Base-by-base conservation (phyloP, 345 rosid species). In the Raphanus raphanistrum region DNA sequence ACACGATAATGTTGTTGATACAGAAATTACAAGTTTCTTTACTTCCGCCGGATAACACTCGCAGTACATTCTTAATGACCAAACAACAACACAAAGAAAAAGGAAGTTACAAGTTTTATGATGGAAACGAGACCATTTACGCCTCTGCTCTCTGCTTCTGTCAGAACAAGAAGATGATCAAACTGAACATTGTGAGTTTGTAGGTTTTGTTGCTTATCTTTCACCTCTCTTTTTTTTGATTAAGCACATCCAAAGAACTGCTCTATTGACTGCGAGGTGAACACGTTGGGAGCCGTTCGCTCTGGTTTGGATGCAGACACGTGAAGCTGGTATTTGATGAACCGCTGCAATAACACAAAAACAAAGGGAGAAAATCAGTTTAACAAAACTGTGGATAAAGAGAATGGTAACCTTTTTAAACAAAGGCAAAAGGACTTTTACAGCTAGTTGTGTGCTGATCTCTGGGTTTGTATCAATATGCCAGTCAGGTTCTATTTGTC, bases 401-500 rank as follows among this genome's bases (percentile, higher is more conserved):
- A 27, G 77, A 27, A 63, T 31, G 48, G 48, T 38, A 12, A 6
- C 0, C 33, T 41, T 0, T 1, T 63, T 38, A 2, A 8, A 41
- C 41, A 50, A 52, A 9, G 9, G 72, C 21, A 21, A 76, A 28
- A 59, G 73, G 81, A 68, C 59, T 75, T 75, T 69, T 90, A 95
- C 99, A 82, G 99, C 87, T 80, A 95, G 85, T 69, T 91, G 99
- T 50, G 89, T 80, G 68, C 81, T 75, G 69, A 93, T 82, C 80
- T 95, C 96, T 26, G 86, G 89, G 77, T 87, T 93, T 31, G 96
- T 82, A 80, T 95, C 97, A 4, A 95, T 88, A 84, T 95, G 99
- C 98, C 99, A 95, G 78, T 92, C 98, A 32, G 99, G 99, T 79
- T 92, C 98, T 67, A 95, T 92, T 67, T 95, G 99, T 55, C 97